These are phyloP conservation scores for Pestalotiopsis sp. DNA, from an alignment of 2,329 filamentous ascomycete species.

Conservation along the genomic window DNA sequence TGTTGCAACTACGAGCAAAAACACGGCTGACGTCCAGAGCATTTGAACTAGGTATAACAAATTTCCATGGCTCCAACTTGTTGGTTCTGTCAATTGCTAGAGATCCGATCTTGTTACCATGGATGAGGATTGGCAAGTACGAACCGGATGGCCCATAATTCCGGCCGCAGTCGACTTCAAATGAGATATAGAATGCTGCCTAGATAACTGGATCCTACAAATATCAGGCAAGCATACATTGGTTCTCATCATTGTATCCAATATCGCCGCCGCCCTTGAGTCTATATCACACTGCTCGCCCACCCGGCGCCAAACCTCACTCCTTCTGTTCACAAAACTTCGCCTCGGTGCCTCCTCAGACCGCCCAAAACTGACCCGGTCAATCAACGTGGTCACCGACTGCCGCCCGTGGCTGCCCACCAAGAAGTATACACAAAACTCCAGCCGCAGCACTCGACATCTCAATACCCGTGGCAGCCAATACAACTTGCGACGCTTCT, in stretches of 20 bases:
- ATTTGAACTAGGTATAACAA: too few relatives aligned
- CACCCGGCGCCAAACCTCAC: neutral
- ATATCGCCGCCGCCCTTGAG: neutral
- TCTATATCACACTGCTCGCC: neutral
- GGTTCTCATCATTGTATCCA: neutral
- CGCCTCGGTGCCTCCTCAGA: neutral
- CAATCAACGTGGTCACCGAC: neutral
- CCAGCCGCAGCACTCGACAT: neutral
- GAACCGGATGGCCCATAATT: too few relatives aligned
- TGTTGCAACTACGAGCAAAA: too few relatives aligned
- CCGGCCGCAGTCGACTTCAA: too few relatives aligned
- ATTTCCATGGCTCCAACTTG: too few relatives aligned
- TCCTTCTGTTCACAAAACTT: neutral
- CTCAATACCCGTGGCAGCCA: neutral
- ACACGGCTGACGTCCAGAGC: too few relatives aligned
- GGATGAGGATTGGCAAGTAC: too few relatives aligned
- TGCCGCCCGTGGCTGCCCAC: neutral
- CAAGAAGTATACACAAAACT: neutral
- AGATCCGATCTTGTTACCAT: too few relatives aligned
- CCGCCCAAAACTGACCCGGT: neutral
- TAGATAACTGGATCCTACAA: neutral
- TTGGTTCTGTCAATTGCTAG: too few relatives aligned
- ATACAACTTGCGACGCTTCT: neutral
- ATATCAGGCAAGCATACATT: neutral
- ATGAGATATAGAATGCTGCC: neutral